Evolutionary conservation across 1,139 yeast species (phyloP).

Genomic region (Sugiyamaella xylanicola): DNA sequence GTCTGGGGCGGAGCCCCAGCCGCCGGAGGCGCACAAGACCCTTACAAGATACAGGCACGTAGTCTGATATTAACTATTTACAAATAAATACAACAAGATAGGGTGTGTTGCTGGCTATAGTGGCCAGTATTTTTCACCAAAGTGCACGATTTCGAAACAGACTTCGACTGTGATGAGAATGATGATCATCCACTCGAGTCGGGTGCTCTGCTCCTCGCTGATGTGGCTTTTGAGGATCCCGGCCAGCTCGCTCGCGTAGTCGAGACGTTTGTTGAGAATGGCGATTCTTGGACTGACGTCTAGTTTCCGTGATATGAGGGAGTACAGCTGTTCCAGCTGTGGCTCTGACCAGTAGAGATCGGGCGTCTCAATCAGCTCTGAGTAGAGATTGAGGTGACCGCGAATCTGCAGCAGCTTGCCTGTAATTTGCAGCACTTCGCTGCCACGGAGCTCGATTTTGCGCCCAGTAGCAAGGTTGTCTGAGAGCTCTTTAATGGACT

Average conservation of each 20-base stretch:
- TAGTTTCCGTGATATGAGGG: conserved; percentile 65
- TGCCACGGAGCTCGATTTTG: conserved; percentile 55
- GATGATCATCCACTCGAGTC: conserved; percentile 87
- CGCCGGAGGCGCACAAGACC: neutral
- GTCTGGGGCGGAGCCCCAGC: too few species aligned
- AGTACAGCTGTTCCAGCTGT: conserved; percentile 71
- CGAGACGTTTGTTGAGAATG: conserved; percentile 79
- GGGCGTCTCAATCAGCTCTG: conserved; percentile 91
- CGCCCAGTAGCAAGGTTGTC: conserved; percentile 66
- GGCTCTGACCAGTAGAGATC: conserved; percentile 95
- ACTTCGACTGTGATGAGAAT: conserved; percentile 82
- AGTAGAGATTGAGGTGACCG: conserved; percentile 79
- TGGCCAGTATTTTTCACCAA: conserved; percentile 47
- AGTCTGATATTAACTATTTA: neutral
- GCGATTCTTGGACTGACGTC: conserved; percentile 78
- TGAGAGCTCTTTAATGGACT: conserved; percentile 63
- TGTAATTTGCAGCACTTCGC: conserved; percentile 66
- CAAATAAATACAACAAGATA: neutral
- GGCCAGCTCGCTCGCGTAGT: conserved; percentile 88
- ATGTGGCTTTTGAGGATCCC: conserved; percentile 73
- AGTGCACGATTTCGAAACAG: conserved; percentile 70
- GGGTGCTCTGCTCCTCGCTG: conserved; percentile 72
- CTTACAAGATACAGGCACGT: too few species aligned
- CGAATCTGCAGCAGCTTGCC: conserved; percentile 74
- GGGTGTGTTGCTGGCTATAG: neutral